A percentile compares a stretch with the other conserved stretches of the same genome.
phyloP scores from a whole-genome alignment of 805 yeast species.

The Dipodascopsis tothii region DNA sequence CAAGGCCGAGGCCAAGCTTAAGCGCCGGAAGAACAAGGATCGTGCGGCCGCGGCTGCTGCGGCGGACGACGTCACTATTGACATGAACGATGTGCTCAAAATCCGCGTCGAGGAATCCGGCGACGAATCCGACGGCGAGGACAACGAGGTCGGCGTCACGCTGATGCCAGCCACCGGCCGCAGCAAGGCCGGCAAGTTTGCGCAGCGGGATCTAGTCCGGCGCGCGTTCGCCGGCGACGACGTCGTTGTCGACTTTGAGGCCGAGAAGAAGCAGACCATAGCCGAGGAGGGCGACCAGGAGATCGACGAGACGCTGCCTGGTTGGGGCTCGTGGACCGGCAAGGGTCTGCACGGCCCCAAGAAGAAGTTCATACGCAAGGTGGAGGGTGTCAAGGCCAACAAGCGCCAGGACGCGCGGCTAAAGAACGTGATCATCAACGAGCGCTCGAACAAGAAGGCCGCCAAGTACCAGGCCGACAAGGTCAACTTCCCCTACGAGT shows the following conservation, averaged over 20 bases:
- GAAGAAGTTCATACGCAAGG: conserved; percentile 58
- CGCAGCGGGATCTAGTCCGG: conserved; percentile 71
- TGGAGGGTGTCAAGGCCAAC: conserved; percentile 69
- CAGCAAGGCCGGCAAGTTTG: conserved; percentile 41
- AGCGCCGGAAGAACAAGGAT: conserved; percentile 38
- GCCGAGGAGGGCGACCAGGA: conserved; percentile 81
- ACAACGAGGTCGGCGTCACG: conserved; percentile 30
- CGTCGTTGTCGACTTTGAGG: conserved; percentile 71
- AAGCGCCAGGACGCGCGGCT: conserved; percentile 71
- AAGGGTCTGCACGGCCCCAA: conserved; percentile 40
- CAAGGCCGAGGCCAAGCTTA: conserved; percentile 32
- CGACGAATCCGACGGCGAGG: conserved; percentile 42
- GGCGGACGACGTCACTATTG: conserved; percentile 27
- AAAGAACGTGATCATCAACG: conserved; percentile 82
- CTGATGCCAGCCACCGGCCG: conserved; percentile 27
- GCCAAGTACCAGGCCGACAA: conserved; percentile 75
- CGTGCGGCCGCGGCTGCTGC: conserved; percentile 12
- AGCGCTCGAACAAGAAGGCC: conserved; percentile 74
- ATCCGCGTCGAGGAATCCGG: conserved; percentile 42
- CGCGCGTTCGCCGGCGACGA: conserved; percentile 98
- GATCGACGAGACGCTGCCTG: conserved; percentile 80
- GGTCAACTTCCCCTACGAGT: conserved; percentile 95
- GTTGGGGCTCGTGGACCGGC: conserved; percentile 99
- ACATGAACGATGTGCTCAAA: conserved; percentile 43
- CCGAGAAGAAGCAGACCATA: conserved; percentile 60